phyloP scores from a whole-genome alignment of 768 basidiomycete species.

The Sutorius australiensis region DNA sequence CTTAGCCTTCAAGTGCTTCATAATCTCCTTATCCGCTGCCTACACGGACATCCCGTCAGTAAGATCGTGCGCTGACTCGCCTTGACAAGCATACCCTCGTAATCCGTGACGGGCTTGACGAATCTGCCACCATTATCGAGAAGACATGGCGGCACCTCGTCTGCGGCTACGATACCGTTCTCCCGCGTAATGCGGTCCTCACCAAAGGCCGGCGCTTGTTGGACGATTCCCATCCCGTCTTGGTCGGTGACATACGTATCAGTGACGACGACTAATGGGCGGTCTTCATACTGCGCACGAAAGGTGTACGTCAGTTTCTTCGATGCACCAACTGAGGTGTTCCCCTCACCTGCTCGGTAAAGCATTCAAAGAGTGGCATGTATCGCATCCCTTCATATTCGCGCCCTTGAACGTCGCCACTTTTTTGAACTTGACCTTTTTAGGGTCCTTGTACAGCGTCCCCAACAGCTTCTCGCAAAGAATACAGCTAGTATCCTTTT shows the following conservation, averaged over 20 bases:
- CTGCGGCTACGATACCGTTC: constrained; percentile 74
- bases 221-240: constrained; percentile 97
- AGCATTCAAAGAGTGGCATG: constrained; percentile 93
- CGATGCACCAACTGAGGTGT: background rate
- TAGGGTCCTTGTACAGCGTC: constrained; percentile 93
- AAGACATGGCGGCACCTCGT: constrained; percentile 96
- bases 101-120: constrained; percentile 87
- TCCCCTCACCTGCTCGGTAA: constrained; percentile 77
- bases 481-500: constrained; percentile 84
- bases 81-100: constrained; percentile 87
- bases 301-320: background rate
- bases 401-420: constrained; percentile 81
- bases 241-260: constrained; percentile 93
- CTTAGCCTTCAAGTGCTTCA: constrained; percentile 83
- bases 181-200: constrained; percentile 91
- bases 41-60: constrained; percentile 28
- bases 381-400: constrained; percentile 96
- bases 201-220: constrained; percentile 97
- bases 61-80: constrained; percentile 34
- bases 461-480: constrained; percentile 82
- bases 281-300: constrained; percentile 71
- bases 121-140: constrained; percentile 88
- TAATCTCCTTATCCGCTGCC: constrained; percentile 93
- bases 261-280: constrained; percentile 82
- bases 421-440: constrained; percentile 95